A percentile compares a stretch with the other conserved stretches of the same genome.
phyloP scores from a whole-genome alignment of 140 eudicot genomes.

The Senecio squalidus region DNA sequence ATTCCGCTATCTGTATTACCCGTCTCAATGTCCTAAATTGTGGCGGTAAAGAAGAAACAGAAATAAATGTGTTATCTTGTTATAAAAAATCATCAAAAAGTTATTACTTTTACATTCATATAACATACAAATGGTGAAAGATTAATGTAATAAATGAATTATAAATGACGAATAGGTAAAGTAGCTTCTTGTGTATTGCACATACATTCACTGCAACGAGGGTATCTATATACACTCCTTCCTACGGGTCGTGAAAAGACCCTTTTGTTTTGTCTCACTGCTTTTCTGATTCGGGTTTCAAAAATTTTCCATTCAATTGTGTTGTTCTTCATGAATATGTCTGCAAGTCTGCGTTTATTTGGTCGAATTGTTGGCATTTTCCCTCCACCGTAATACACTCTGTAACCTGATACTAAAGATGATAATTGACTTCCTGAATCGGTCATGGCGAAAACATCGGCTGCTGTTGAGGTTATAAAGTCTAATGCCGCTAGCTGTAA shows the following conservation, averaged over 20 bases:
- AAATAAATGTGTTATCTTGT: background rate
- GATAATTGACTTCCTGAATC: slow-evolving; percentile 98
- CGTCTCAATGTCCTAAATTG: slow-evolving; percentile 27
- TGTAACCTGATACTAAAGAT: slow-evolving; percentile 77
- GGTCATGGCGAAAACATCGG: slow-evolving; percentile 94
- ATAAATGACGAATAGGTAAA: slow-evolving; percentile 23
- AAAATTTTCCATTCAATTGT: slow-evolving; percentile 90
- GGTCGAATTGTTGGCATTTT: slow-evolving; percentile 94
- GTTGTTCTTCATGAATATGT: slow-evolving; percentile 75
- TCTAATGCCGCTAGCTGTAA: slow-evolving; percentile 95
- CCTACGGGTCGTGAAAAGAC: slow-evolving; percentile 79
- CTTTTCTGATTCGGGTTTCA: slow-evolving; percentile 82
- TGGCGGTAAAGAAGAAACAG: background rate
- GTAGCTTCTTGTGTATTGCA: slow-evolving; percentile 45
- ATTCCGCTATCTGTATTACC: slow-evolving; percentile 70
- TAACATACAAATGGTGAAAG: slow-evolving; percentile 22
- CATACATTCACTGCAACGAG: slow-evolving; percentile 89
- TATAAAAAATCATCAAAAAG: background rate
- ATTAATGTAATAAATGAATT: slow-evolving; percentile 21
- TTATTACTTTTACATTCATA: slow-evolving; percentile 17
- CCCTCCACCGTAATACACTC: slow-evolving; percentile 91
- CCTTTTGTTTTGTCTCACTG: slow-evolving; percentile 86
- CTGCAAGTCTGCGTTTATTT: slow-evolving; percentile 95
- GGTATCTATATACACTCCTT: slow-evolving; percentile 94
- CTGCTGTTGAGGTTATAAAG: slow-evolving; percentile 84